Percentiles rank a stretch among this genome's conserved stretches.
Evolutionary conservation across 768 basidiomycete species (phyloP).

Genomic region (Mycena filopes): DNA sequence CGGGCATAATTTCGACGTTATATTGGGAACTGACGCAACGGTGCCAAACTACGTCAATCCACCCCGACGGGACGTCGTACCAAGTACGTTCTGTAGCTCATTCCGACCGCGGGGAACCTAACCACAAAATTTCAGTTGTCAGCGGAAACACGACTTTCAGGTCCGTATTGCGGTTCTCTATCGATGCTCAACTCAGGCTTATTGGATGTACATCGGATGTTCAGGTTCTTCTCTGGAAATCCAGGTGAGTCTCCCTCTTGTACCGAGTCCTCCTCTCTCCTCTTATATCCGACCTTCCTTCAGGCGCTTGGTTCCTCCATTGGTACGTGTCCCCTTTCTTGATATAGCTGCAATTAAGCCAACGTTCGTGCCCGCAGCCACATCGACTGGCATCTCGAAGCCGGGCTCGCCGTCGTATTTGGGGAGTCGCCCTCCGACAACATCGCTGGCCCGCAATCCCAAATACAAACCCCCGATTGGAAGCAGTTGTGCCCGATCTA

Average conservation of each 20-base stretch:
- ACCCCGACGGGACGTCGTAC: slow-evolving; percentile 26
- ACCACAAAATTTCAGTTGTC: too few species aligned
- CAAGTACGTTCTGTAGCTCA: neutral
- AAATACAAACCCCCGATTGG: slow-evolving; percentile 45
- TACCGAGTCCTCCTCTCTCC: too few species aligned
- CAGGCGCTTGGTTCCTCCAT: slow-evolving; percentile 24
- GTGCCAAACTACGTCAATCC: slow-evolving; percentile 29
- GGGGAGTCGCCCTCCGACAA: slow-evolving; percentile 44
- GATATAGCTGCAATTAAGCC: too few species aligned
- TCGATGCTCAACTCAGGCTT: too few species aligned
- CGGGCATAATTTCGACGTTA: slow-evolving; percentile 31
- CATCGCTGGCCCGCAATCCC: slow-evolving; percentile 41
- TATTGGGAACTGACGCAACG: slow-evolving; percentile 2
- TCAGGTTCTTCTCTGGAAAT: too few species aligned
- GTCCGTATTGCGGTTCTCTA: neutral
- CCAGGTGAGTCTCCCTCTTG: too few species aligned
- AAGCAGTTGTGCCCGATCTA: slow-evolving; percentile 42
- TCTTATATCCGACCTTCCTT: slow-evolving; percentile 14
- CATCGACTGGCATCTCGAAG: slow-evolving; percentile 51
- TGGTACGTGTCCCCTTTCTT: neutral
- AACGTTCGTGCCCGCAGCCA: slow-evolving; percentile 34
- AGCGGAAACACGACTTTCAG: slow-evolving; percentile 24
- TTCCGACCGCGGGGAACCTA: too few species aligned
- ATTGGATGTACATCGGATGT: too few species aligned
- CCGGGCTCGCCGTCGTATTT: slow-evolving; percentile 49